Evolutionary conservation across 2,329 filamentous ascomycete species (phyloP), one percentile per base, ranked within the genome.

Genomic region (Hortaea sp.): DNA sequence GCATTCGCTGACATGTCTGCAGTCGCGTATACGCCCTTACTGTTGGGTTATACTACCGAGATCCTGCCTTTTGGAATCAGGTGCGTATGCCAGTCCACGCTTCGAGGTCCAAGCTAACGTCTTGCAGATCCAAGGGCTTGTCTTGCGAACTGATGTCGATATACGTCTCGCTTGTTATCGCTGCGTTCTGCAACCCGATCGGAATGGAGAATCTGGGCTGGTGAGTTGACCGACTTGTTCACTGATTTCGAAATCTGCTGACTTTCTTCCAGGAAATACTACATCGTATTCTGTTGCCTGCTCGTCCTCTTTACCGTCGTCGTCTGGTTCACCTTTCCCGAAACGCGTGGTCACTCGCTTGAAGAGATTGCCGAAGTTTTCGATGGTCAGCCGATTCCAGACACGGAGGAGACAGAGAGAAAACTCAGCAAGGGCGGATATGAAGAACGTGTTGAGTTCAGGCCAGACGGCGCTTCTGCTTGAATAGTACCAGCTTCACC

Each of bases 331-430:
- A 48, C 63, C 3, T 67, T 61, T 35, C 56, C 55, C 0, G 57
- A 63, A 29, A 59, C 56, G 5, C 48, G 49, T 12, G 54, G 57
- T 12, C 50, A 57, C 41, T 54, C 64, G 20, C 58, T 72, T 7
- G 69, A 72, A 53, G 67, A 72, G 49, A 71, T 71, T 43, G 67
- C 66, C 30, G 66, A 64, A 46, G 61, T 67, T 42, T 71, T 70
- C 44, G 69, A 71, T 43, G 58, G 58, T 7, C 12, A 32, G n/a
- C 42, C 49, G 11, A 20, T 42, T 10, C 34, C 44, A 4, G 49
- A 48, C 13, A 32, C 43, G 12, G 45, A 48, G 9, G 45, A 42
- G 13, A 43, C 31, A 5, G 46, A 49, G 42, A 11, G 44, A 27
- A 51, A 54, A 42, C 12, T 51, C 20, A 50, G 45, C 49, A 51